Evolutionary conservation across 345 rosid species (phyloP).

Genomic region (Raphanus sativus): DNA sequence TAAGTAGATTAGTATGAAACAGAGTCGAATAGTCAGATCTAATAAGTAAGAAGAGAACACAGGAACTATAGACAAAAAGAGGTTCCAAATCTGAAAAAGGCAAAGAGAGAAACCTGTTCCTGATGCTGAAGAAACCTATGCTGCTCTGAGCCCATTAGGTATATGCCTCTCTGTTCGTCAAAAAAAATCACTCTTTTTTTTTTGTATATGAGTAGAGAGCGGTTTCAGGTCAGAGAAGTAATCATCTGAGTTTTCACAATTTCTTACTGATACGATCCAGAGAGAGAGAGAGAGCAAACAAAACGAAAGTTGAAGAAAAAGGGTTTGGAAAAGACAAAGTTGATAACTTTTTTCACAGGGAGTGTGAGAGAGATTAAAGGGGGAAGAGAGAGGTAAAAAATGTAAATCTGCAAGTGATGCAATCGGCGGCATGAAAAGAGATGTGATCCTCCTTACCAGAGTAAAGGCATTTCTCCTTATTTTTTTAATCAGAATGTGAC

Average conservation of each 20-base stretch:
- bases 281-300: not conserved
- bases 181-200: slow-evolving; percentile 1
- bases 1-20: slow-evolving; percentile 18
- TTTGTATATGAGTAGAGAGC: not conserved
- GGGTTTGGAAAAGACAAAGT: slow-evolving; percentile 23
- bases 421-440: slow-evolving; percentile 38
- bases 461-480: slow-evolving; percentile 31
- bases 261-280: slow-evolving; percentile 35
- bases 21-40: slow-evolving; percentile 29
- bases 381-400: too few species aligned
- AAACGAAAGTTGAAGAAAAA: not conserved
- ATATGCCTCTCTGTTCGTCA: slow-evolving; percentile 16
- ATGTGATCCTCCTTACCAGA: slow-evolving; percentile 27
- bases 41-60: slow-evolving; percentile 15
- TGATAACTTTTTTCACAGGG: not conserved
- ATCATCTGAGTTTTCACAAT: slow-evolving; percentile 1
- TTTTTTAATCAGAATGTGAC: slow-evolving; percentile 36
- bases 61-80: not conserved
- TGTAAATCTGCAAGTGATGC: not conserved
- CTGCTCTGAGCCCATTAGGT: slow-evolving; percentile 50
- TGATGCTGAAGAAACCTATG: slow-evolving; percentile 71
- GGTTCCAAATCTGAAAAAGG: too few species aligned
- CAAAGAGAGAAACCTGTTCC: slow-evolving; percentile 50
- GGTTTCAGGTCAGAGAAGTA: slow-evolving; percentile 25
- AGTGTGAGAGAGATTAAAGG: not conserved